phyloP scores from a whole-genome alignment of 345 rosid species.

The Eucalyptus brandiana region DNA sequence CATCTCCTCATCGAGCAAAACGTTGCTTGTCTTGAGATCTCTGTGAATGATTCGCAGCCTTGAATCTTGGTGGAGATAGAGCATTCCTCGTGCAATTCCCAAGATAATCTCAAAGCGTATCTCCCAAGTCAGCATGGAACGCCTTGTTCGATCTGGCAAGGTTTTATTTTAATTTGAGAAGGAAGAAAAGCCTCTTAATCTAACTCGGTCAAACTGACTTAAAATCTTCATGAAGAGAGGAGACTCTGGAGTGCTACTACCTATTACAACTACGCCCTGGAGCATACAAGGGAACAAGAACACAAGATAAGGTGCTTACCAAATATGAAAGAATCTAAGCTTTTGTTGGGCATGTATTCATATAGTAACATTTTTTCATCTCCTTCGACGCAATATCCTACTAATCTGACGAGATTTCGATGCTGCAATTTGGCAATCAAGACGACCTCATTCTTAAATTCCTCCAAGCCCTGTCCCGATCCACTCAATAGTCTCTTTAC shows the following conservation, averaged over 20 bases:
- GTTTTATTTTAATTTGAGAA: neutral
- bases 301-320: constrained; percentile 8
- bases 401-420: constrained; percentile 40
- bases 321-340: constrained; percentile 42
- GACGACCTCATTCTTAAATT: constrained; percentile 43
- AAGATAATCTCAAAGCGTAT: neutral
- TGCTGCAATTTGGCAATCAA: constrained; percentile 53
- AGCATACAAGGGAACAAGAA: constrained; percentile 4
- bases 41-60: too few relatives aligned
- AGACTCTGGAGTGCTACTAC: neutral
- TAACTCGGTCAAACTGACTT: neutral
- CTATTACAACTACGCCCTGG: accelerated
- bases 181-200: too few relatives aligned
- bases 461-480: constrained; percentile 49
- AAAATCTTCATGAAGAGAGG: neutral
- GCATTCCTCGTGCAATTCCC: too few relatives aligned
- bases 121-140: constrained; percentile 28
- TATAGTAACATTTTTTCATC: constrained; percentile 36
- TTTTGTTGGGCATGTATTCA: constrained; percentile 54
- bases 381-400: constrained; percentile 36
- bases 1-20: constrained; percentile 32
- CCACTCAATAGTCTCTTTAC: constrained; percentile 44
- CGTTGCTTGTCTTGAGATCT: too few relatives aligned
- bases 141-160: constrained; percentile 10
- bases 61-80: too few relatives aligned